These are phyloP conservation scores for Ramaria sp. DNA, from an alignment of 768 basidiomycete genomes.

Conservation along the genomic window DNA sequence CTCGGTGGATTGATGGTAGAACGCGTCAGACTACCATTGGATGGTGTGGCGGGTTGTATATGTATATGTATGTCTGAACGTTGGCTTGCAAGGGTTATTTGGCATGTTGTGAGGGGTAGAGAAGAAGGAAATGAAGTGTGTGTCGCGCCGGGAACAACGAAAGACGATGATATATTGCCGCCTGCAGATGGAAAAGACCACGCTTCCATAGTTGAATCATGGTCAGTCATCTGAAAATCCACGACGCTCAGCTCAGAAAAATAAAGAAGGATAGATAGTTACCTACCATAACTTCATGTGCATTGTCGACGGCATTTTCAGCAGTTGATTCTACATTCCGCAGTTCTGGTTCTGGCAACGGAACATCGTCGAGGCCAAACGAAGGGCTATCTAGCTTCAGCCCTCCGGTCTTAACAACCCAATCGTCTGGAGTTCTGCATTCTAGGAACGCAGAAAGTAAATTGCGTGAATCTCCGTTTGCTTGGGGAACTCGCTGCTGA, in stretches of 20 bases:
- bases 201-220: slow-evolving; percentile 8
- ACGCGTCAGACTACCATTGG: slow-evolving; percentile 14
- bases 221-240: neutral
- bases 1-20: slow-evolving; percentile 17
- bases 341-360: slow-evolving; percentile 5
- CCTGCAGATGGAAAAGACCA: neutral
- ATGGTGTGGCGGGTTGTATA: slow-evolving; percentile 7
- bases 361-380: slow-evolving; percentile 15
- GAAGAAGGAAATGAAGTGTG: neutral
- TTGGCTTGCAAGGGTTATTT: neutral
- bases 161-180: neutral
- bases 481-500: no score
- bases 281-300: neutral
- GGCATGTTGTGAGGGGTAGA: neutral
- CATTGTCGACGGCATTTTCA: neutral
- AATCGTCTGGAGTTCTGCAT: slow-evolving; percentile 50
- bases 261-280: neutral
- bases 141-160: neutral
- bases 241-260: neutral
- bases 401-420: slow-evolving; percentile 61
- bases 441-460: slow-evolving; percentile 9
- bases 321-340: slow-evolving; percentile 12
- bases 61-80: slow-evolving; percentile 1
- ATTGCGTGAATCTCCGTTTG: no score
- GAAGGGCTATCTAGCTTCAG: slow-evolving; percentile 48